These are phyloP conservation scores for Suillus fuscotomentosus DNA, from an alignment of 768 basidiomycete genomes.

Conservation along the genomic window DNA sequence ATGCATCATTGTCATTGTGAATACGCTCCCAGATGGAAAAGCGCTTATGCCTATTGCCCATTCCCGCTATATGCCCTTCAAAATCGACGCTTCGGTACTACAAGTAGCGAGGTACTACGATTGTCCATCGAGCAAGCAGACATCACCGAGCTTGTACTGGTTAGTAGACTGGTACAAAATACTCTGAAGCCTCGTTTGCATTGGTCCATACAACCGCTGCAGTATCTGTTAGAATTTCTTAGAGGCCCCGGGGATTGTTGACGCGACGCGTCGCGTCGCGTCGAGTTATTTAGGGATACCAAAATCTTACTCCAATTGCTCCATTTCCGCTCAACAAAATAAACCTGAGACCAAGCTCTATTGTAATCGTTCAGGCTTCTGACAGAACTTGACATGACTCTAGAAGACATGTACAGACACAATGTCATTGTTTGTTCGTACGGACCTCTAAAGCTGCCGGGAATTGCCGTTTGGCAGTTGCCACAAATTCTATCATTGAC, in stretches of 20 bases:
- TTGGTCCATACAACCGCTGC: neutral
- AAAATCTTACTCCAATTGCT: neutral
- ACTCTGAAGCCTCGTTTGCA: neutral
- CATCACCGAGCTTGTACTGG: neutral
- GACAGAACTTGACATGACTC: neutral
- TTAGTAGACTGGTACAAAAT: neutral
- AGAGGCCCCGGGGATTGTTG: neutral
- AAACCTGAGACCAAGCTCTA: neutral
- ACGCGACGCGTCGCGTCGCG: neutral
- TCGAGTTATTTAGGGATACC: neutral
- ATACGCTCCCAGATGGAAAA: neutral
- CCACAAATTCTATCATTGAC: neutral
- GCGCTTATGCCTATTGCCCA: neutral
- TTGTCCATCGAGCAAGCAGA: neutral
- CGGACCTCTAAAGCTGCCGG: neutral
- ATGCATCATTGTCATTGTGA: neutral
- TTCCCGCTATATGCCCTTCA: neutral
- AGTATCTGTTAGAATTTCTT: neutral
- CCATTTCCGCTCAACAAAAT: neutral
- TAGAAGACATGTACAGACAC: neutral
- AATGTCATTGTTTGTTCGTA: neutral
- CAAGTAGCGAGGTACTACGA: neutral
- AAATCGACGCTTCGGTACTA: neutral
- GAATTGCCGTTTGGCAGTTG: neutral
- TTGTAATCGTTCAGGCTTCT: neutral